Percentiles rank a stretch among this genome's conserved stretches.
phyloP scores from a whole-genome alignment of 305 asterid species.

The Fraxinus sp. region DNA sequence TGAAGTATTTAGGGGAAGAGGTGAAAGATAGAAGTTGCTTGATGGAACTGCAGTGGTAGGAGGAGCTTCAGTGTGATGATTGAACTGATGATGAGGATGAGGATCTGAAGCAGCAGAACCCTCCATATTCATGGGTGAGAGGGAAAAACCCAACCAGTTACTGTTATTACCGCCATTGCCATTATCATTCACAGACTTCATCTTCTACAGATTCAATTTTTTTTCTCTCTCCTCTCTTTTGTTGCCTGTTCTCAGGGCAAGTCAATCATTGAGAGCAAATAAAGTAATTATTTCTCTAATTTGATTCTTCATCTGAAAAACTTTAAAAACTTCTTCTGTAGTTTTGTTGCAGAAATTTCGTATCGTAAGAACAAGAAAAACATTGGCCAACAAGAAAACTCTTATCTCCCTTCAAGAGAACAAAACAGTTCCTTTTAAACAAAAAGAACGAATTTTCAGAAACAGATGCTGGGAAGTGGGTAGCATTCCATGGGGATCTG shows the following conservation, averaged over 20 bases:
- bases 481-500: conserved; percentile 79
- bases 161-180: conserved; percentile 28
- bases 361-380: conserved; percentile 23
- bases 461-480: conserved; percentile 66
- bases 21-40: conserved; percentile 36
- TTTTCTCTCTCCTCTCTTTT: conserved; percentile 10
- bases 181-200: conserved; percentile 52
- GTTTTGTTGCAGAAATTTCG: conserved; percentile 27
- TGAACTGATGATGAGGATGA: conserved; percentile 26
- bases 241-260: conserved; percentile 40
- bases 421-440: conserved; percentile 40
- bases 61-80: conserved; percentile 23
- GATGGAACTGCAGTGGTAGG: conserved; percentile 23
- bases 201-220: conserved; percentile 27
- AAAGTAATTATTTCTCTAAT: conserved; percentile 51
- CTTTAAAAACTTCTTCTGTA: conserved; percentile 19
- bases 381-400: conserved; percentile 11
- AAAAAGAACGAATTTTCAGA: conserved; percentile 64
- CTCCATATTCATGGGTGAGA: conserved; percentile 74
- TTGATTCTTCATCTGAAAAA: conserved; percentile 8
- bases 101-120: conserved; percentile 35
- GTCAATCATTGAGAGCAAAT: conserved; percentile 57
- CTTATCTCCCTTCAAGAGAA: conserved; percentile 22
- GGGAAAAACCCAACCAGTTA: conserved; percentile 79
- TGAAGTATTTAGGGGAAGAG: conserved; percentile 23